Conservation (phyloP, 108 stramenopile species). For the Ochromonas danica region DNA sequence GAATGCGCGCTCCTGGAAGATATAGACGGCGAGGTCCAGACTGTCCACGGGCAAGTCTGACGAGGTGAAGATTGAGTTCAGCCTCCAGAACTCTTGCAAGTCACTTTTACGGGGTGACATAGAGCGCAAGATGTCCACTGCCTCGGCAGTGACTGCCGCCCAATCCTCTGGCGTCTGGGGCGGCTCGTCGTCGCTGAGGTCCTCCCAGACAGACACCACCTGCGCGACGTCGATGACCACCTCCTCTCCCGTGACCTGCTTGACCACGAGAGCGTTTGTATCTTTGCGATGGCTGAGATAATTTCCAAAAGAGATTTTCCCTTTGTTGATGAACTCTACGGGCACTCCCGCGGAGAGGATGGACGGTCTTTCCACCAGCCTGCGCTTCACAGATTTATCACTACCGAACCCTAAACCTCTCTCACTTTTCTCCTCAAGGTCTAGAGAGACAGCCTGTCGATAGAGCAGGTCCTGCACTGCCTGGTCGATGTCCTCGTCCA, state of each 20-base stretch:
- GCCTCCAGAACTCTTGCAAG: neutral
- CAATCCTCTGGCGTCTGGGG: neutral
- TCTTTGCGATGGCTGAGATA: neutral
- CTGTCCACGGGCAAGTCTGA: neutral
- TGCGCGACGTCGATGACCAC: neutral
- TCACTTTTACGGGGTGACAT: neutral
- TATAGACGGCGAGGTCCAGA: neutral
- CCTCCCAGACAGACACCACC: neutral
- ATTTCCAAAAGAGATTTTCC: neutral
- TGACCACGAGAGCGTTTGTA: neutral
- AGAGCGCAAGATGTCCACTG: neutral
- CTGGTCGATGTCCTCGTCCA: too few relatives aligned
- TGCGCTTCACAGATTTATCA: neutral
- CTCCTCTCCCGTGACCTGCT: neutral
- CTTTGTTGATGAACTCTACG: neutral
- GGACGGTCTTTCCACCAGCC: neutral
- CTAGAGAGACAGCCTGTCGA: too few relatives aligned
- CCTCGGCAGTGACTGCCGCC: neutral
- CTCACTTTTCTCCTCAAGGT: too few relatives aligned
- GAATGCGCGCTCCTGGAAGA: neutral
- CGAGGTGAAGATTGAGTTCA: neutral
- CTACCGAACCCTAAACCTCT: too few relatives aligned
- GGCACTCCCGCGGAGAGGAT: neutral
- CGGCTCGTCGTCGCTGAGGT: neutral
- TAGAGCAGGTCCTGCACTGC: too few relatives aligned